Evolutionary conservation across 2,329 filamentous ascomycete genomes (phyloP).

Genomic region (Diplocarpon rosae): DNA sequence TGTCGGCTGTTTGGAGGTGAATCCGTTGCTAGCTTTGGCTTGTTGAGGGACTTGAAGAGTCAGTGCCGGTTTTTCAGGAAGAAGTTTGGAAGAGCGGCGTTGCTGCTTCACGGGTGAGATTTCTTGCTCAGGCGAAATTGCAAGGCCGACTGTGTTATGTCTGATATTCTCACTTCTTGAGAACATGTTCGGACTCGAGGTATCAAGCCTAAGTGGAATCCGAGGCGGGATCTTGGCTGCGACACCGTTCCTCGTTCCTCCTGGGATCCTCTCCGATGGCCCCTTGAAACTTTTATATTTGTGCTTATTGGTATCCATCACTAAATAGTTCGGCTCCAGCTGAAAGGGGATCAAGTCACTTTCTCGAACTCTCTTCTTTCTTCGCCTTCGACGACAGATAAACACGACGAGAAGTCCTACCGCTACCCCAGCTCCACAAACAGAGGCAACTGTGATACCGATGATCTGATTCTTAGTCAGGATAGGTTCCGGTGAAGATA

Average conservation of each 20-base stretch:
- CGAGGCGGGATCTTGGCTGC: slow-evolving; percentile 18
- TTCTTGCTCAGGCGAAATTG: slow-evolving; percentile 21
- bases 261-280: slow-evolving; percentile 13
- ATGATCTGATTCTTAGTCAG: slow-evolving; percentile 35
- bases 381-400: slow-evolving; percentile 28
- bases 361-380: slow-evolving; percentile 17
- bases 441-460: slow-evolving; percentile 46
- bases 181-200: slow-evolving; percentile 23
- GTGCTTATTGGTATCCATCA: slow-evolving; percentile 13
- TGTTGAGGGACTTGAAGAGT: slow-evolving; percentile 20
- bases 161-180: slow-evolving; percentile 23
- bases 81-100: slow-evolving; percentile 21
- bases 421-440: slow-evolving; percentile 38
- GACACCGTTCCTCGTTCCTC: slow-evolving; percentile 16
- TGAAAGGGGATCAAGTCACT: slow-evolving; percentile 27
- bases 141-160: slow-evolving; percentile 24
- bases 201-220: slow-evolving; percentile 20
- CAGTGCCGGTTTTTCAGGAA: slow-evolving; percentile 25
- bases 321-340: slow-evolving; percentile 15
- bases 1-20: slow-evolving; percentile 10
- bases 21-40: slow-evolving; percentile 2
- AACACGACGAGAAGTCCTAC: slow-evolving; percentile 34
- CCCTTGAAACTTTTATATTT: slow-evolving; percentile 12
- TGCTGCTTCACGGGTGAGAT: slow-evolving; percentile 5
- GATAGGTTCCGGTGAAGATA: slow-evolving; percentile 10